Evolutionary conservation across 2,329 filamentous ascomycete species (phyloP), one percentile per base, ranked within the genome.

Genomic region (Periconia digitata): DNA sequence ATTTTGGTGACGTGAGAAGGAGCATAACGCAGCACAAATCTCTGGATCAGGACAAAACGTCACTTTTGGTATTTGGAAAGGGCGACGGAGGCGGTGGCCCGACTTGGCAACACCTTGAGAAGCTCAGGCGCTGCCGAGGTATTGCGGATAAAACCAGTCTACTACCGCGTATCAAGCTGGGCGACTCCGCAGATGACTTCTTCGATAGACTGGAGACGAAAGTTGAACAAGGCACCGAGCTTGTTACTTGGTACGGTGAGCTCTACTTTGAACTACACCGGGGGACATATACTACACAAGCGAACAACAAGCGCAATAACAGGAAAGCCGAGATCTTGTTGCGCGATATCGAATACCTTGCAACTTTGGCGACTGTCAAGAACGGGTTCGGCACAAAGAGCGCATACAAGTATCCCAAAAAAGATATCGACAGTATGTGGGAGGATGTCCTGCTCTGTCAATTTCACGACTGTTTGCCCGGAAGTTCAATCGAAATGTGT

Each of bases 261-360:
- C 81, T 99, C 8, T 99, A 99, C 75, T 96, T 99, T 70, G 94
- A 99, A 73, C 82, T 99, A 41, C 94, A 99, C 70, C 88, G 94
- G 51, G 94, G 94, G 44, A 97, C 92, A 12, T 97, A 97, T 74
- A 99, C 94, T 3, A 96, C 92, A 0, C 92, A 97, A 71, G 88
- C 92, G 50, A 96, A 96, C 75, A 99, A 96, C 78, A 99, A 99
- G 76, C 84, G 85, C 60, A 92, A 95, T 76, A 99, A 97, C 69
- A 84, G 94, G 46, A 87, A 86, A 66, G 81, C 90, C 0, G 94
- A 99, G 72, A 84, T 88, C 44, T 72, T 96, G 74, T 79, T 99
- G 44, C 87, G 91, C 40, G 90, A 96, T 55, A 79, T 97, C 46
- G 94, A 99, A 71, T 85, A 89, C 56, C 77, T 97, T 29, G 90